A percentile compares a stretch with the other conserved stretches of the same genome.
Evolutionary conservation across 768 basidiomycete species (phyloP).

Genomic region (Collybia nuda): DNA sequence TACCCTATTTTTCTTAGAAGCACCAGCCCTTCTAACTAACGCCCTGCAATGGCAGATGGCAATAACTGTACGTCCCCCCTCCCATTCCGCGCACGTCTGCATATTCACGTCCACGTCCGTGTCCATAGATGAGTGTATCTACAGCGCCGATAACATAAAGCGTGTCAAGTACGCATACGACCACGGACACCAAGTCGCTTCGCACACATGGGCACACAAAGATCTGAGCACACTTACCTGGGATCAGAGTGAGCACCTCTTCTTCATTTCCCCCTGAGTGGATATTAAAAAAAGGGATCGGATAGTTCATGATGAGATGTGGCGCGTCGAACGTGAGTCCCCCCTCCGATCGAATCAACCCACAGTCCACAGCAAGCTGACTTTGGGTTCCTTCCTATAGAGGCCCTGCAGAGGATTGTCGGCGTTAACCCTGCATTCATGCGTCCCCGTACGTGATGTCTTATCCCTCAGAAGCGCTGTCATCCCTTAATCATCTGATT

Average conservation of each 20-base stretch:
- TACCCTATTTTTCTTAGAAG: background rate
- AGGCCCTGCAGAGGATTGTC: constrained; percentile 16
- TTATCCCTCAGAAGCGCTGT: too few relatives aligned
- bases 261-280: background rate
- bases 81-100: too few relatives aligned
- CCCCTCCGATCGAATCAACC: too few relatives aligned
- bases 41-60: constrained; percentile 25
- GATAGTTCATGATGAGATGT: background rate
- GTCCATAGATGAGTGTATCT: constrained; percentile 34
- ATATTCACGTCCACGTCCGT: background rate
- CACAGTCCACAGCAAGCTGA: too few relatives aligned
- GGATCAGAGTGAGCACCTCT: constrained; percentile 21
- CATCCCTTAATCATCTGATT: too few relatives aligned
- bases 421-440: constrained; percentile 21
- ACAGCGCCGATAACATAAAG: constrained; percentile 21
- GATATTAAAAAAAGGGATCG: background rate
- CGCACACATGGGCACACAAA: constrained; percentile 34
- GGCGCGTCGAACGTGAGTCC: background rate
- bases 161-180: constrained; percentile 27
- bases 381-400: constrained; percentile 1
- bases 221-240: constrained; percentile 27
- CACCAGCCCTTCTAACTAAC: background rate
- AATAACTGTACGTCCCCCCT: constrained; percentile 31
- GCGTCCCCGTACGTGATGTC: constrained; percentile 21
- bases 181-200: constrained; percentile 31